Percentiles rank a stretch among this genome's conserved stretches.
Conservation (phyloP, 176 grass and related monocot genomes). For the Triticum urartu region DNA sequence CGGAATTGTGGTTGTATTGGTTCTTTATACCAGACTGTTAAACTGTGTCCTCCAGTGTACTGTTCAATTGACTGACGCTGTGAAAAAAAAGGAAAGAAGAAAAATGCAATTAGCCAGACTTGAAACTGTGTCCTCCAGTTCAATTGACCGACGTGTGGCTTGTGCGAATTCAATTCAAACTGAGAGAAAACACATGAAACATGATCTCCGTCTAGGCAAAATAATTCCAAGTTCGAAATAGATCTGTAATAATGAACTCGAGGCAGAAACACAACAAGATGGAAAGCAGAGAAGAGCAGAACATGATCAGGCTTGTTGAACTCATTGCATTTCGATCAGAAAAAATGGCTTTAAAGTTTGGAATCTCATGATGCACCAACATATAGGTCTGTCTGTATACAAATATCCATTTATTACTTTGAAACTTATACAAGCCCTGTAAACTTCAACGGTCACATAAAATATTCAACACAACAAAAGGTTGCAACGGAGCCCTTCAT, state of each 20-base stretch:
- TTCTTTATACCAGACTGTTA: background rate
- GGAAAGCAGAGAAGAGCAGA: background rate
- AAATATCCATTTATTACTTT: slow-evolving; percentile 35
- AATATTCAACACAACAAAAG: slow-evolving; percentile 33
- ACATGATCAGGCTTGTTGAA: background rate
- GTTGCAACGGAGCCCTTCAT: slow-evolving; percentile 19
- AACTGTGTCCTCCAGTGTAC: background rate
- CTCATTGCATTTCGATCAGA: background rate
- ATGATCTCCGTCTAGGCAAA: background rate
- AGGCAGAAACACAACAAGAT: background rate
- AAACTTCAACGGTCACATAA: slow-evolving; percentile 29
- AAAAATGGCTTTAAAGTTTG: background rate
- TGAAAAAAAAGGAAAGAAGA: background rate
- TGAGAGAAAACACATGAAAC: background rate
- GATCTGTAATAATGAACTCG: background rate
- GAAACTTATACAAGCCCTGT: slow-evolving; percentile 36
- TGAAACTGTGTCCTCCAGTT: no score
- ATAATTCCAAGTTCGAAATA: background rate
- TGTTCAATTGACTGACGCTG: background rate
- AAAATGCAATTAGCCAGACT: background rate
- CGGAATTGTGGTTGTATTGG: background rate
- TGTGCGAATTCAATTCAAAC: background rate
- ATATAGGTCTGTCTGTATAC: slow-evolving; percentile 23
- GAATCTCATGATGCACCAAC: background rate
- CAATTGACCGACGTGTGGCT: background rate